phyloP scores from a whole-genome alignment of 345 rosid species.

The Orychophragmus violaceus region DNA sequence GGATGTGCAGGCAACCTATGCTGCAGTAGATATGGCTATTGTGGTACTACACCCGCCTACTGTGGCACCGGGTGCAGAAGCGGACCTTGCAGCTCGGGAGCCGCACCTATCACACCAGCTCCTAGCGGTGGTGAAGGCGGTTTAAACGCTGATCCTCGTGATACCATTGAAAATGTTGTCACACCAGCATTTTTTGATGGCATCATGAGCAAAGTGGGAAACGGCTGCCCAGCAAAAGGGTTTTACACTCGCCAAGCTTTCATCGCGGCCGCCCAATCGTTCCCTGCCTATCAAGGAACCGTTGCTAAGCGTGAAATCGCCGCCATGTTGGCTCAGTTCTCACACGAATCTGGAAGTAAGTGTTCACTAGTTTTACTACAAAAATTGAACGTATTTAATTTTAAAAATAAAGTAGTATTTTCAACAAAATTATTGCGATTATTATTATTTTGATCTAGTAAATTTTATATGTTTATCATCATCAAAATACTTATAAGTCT shows the following conservation, averaged over 20 bases:
- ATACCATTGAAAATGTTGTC: constrained; percentile 35
- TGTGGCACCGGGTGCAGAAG: constrained; percentile 30
- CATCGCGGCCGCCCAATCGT: constrained; percentile 28
- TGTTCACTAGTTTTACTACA: background rate
- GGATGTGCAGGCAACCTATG: constrained; percentile 29
- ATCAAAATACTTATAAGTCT: background rate
- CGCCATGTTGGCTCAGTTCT: constrained; percentile 45
- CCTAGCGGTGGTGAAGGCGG: constrained; percentile 17
- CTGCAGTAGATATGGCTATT: constrained; percentile 33
- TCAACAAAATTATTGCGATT: background rate
- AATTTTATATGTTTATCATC: background rate
- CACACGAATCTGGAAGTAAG: constrained; percentile 25
- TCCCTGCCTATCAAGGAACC: constrained; percentile 25
- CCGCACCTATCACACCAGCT: constrained; percentile 25
- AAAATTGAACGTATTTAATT: no score
- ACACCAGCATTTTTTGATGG: constrained; percentile 41
- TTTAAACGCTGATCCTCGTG: constrained; percentile 23
- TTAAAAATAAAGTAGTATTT: no score
- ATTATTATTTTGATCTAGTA: background rate
- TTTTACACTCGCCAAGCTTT: constrained; percentile 43
- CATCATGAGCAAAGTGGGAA: constrained; percentile 32
- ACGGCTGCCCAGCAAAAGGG: constrained; percentile 42
- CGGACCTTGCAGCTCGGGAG: constrained; percentile 17
- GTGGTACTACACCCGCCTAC: constrained; percentile 26
- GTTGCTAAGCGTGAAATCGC: constrained; percentile 50